Evolutionary conservation across 805 yeast species (phyloP).

Genomic region (Henningerozyma blattae): DNA sequence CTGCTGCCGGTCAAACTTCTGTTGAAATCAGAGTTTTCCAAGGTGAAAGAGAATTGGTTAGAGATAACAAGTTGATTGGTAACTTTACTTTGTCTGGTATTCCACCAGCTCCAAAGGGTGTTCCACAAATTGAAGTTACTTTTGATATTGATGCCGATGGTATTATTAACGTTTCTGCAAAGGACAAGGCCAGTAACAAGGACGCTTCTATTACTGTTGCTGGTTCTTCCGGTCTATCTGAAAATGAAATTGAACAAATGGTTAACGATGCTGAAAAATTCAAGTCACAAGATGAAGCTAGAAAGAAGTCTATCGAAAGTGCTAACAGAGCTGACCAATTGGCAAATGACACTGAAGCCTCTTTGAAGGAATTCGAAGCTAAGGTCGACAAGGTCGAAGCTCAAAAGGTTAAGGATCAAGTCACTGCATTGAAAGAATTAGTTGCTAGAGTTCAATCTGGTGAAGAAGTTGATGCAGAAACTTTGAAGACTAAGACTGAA

Average conservation of each 20-base stretch:
- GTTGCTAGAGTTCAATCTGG: slow-evolving; percentile 55
- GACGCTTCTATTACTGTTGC: slow-evolving; percentile 93
- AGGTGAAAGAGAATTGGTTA: slow-evolving; percentile 97
- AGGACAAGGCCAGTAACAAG: slow-evolving; percentile 87
- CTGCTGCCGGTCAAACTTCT: slow-evolving; percentile 92
- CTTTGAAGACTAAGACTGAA: slow-evolving; percentile 60
- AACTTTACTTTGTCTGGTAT: slow-evolving; percentile 92
- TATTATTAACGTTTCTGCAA: slow-evolving; percentile 88
- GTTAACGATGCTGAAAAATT: slow-evolving; percentile 82
- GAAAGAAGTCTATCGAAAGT: slow-evolving; percentile 70
- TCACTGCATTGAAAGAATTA: slow-evolving; percentile 48
- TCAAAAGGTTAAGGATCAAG: slow-evolving; percentile 36
- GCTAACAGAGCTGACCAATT: slow-evolving; percentile 70
- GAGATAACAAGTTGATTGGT: slow-evolving; percentile 96
- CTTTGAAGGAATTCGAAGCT: slow-evolving; percentile 63
- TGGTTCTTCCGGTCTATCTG: slow-evolving; percentile 88
- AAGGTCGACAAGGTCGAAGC: slow-evolving; percentile 39
- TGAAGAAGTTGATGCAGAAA: slow-evolving; percentile 42
- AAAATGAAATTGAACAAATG: slow-evolving; percentile 82
- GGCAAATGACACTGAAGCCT: slow-evolving; percentile 80
- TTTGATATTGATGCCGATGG: slow-evolving; percentile 97
- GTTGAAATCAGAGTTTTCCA: slow-evolving; percentile 97
- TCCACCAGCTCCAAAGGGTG: slow-evolving; percentile 75
- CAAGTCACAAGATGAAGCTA: slow-evolving; percentile 79
- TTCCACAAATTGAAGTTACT: slow-evolving; percentile 76